Base-by-base conservation (phyloP, 2,329 filamentous ascomycete genomes). In the Aspergillus transmontanensis region DNA sequence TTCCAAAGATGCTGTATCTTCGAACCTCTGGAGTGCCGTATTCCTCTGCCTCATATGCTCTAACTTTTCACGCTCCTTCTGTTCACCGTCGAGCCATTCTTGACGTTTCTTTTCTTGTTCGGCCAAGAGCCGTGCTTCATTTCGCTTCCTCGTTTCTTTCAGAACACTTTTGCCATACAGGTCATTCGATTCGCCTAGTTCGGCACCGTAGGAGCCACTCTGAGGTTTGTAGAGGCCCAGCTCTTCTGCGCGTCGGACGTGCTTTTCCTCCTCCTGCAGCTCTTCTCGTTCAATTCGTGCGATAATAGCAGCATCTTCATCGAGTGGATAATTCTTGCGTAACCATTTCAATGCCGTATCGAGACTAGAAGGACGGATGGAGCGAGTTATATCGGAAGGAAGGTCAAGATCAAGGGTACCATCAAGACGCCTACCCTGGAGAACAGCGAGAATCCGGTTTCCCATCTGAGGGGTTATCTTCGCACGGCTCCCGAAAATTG, bases 31-130 rank as follows among this genome's bases (percentile, higher is more conserved):
- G 58, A 80, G 63, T 28, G 73, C 69, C 39, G 72, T 80, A 61
- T 76, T 78, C 58, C 70, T 72, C 58, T 74, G 71, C 21, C 76
- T 59, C 57, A 75, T 72, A 21, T 66, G 72, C 62, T 70, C 68
- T 45, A 77, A 26, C 51, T 69, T 72, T 62, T 79, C 77, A 14
- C 69, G 70, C 43, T 80, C 74, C 64, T 75, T 72, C 34, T 81
- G 79, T 66, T 86, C 85, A n/a, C 81, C 81, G 11, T 78, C 73
- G 32, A 86, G 79, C 84, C 85, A 87, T 60, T 80, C 75, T 53
- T 79, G 80, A 46, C 83, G 83, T 68, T 84, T 80, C 48, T 73
- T 69, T 65, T 82, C 78, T 72, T 86, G 81, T 62, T 83, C 76
- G 11, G 76, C 71, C 58, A 78, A 64, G 7, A 77, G 64, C n/a